Evolutionary conservation across 1,284 basidiomycete genomes (phyloP), one percentile per base, ranked within the genome.

Genomic region (Xerocomus minutiporus): DNA sequence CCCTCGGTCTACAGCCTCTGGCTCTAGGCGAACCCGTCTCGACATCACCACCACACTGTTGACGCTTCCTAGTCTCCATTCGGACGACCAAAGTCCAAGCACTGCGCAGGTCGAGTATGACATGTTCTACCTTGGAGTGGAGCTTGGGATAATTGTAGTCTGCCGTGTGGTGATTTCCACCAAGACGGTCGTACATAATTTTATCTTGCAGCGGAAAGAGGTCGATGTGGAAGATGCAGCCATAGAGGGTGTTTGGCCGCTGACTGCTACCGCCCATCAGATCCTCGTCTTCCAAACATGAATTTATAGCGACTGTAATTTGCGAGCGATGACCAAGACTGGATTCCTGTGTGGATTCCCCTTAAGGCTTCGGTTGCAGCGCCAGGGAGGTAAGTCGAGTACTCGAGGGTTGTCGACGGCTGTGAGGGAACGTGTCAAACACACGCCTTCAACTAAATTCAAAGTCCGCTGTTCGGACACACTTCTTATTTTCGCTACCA

Each of bases 401-500:
- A n/a, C 15, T 13, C 12, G 26, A 9, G 35, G 2, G n/a, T 17
- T 12, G 28, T 35, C 26, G 54, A 38, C 38, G 51, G 47, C 45
- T 38, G 47, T 43, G 45, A 46, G 29, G 54, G 50, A 70, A 69
- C 68, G 68, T 66, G 68, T 69, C 50, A 62, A 48, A 64, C 58
- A 49, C 52, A 46, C 56, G 47, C 51, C 46, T 53, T 48, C 39
- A 54, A 59, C 55, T 49, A 7, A 59, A 58, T 72, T 69, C 47
- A 71, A 72, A 72, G 66, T 69, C 67, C 67, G 67, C 66, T 46
- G 46, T 58, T 58, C 55, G 51, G 53, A 50, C 54, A 49, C 52
- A 57, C 61, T 64, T 63, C 56, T 63, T 60, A 53, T 63, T 61
- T 61, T 64, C 54, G 60, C 61, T 57, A 57, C 60, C 61, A 44